phyloP scores from a whole-genome alignment of 2,329 filamentous ascomycete species.

The Fusarium mundagurra region DNA sequence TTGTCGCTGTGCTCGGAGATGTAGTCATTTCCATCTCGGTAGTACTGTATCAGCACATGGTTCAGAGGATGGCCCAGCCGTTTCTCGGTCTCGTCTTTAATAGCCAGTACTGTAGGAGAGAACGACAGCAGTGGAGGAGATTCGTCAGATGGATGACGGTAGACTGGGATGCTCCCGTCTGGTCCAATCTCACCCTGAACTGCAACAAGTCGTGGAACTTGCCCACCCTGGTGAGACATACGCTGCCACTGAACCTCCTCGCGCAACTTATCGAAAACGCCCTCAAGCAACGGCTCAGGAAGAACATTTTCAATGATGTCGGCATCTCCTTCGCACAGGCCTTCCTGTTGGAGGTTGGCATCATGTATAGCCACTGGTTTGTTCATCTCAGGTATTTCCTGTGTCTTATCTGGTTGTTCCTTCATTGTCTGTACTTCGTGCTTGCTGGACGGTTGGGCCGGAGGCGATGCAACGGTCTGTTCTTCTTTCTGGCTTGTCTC shows the following conservation, averaged over 20 bases:
- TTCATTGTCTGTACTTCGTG: not conserved
- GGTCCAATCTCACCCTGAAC: constrained; percentile 79
- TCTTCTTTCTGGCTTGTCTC: not conserved
- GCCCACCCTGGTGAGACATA: constrained; percentile 92
- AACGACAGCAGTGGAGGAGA: constrained; percentile 81
- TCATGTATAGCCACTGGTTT: constrained; percentile 6
- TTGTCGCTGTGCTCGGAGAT: constrained; percentile 99
- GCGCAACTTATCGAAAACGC: constrained; percentile 75
- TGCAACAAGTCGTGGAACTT: constrained; percentile 90
- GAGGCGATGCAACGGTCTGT: not conserved
- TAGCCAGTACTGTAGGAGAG: constrained; percentile 74
- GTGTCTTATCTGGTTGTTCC: not conserved
- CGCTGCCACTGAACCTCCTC: constrained; percentile 86
- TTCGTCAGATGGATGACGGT: constrained; percentile 92
- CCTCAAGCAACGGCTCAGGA: constrained; percentile 61
- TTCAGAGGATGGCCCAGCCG: constrained; percentile 84
- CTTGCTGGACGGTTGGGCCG: not conserved
- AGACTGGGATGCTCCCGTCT: constrained; percentile 85
- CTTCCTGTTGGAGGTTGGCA: constrained; percentile 51
- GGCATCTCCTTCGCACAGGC: constrained; percentile 84
- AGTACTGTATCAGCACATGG: constrained; percentile 91
- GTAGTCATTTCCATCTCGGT: constrained; percentile 87
- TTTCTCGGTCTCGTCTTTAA: constrained; percentile 75
- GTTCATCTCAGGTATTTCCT: constrained; percentile 13
- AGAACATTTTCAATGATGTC: constrained; percentile 77